phyloP scores from a whole-genome alignment of 805 yeast species.

The Brettanomyces nanus region DNA sequence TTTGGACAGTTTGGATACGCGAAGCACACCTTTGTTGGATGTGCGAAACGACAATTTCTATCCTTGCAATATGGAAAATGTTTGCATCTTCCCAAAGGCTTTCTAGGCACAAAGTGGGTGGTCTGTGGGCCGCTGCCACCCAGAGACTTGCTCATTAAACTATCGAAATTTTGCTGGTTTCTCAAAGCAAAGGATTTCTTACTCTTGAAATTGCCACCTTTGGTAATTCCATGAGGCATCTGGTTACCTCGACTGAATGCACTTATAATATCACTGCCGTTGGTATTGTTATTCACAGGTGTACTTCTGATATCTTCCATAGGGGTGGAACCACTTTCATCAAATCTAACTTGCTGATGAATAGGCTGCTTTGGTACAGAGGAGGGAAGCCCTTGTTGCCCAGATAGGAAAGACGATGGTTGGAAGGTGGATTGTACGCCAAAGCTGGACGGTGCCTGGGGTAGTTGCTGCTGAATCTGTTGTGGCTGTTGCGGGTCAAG shows the following conservation, averaged over 20 bases:
- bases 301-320: constrained; percentile 13
- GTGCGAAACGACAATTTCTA: constrained; percentile 65
- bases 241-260: constrained; percentile 11
- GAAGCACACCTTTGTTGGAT: constrained; percentile 71
- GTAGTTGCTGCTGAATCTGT: constrained; percentile 12
- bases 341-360: constrained; percentile 23
- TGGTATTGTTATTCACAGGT: constrained; percentile 5
- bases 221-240: constrained; percentile 13
- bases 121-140: constrained; percentile 15
- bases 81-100: constrained; percentile 55
- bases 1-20: constrained; percentile 73
- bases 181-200: constrained; percentile 27
- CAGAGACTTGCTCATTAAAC: constrained; percentile 27
- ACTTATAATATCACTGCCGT: constrained; percentile 17
- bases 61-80: constrained; percentile 63
- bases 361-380: constrained; percentile 9
- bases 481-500: constrained; percentile 14
- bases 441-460: constrained; percentile 4
- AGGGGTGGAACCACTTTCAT: constrained; percentile 13
- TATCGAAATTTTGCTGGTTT: constrained; percentile 33
- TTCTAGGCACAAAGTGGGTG: constrained; percentile 35
- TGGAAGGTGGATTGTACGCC: constrained; percentile 1
- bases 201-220: constrained; percentile 7
- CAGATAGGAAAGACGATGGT: not conserved
- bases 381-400: not conserved